Evolutionary conservation across 441 rosid genomes (phyloP), one percentile per base, ranked within the genome.

Genomic region (Sinapis alba): DNA sequence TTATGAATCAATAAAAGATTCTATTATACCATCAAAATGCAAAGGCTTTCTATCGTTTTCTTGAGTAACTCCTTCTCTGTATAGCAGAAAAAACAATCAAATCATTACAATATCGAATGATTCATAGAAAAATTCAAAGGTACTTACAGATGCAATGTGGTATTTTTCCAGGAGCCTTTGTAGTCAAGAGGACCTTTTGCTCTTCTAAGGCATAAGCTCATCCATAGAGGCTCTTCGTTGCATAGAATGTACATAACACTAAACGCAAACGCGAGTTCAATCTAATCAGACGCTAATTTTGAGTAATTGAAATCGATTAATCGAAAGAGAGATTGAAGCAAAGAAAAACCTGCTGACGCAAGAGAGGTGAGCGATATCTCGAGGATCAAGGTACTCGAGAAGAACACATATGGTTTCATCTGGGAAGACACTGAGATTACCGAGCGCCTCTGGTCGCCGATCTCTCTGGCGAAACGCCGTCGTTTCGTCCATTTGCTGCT

Each of bases 311-410:
- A n/a, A n/a, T n/a, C n/a, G n/a, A n/a, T n/a, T n/a, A n/a, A n/a
- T n/a, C n/a, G n/a, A n/a, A n/a, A n/a, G n/a, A n/a, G n/a, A n/a
- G n/a, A n/a, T n/a, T n/a, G n/a, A n/a, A n/a, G n/a, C n/a, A n/a
- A n/a, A n/a, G n/a, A n/a, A n/a, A n/a, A 47, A 94, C 99, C 99
- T 95, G 97, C 99, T 95, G 71, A 89, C 95, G 72, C 99, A 90
- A 71, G 98, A 76, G 76, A 93, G 85, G 58, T 89, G 88, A 76
- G 91, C 92, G 67, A 89, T 80, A 16, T 95, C 98, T 10, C 85
- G 88, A 36, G 95, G 96, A 77, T 83, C 24, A 76, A 95, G 95
- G 66, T 20, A 28, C 34, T 89, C 92, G 68, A 95, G 70, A 72
- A 92, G 83, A 41, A 86, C 53, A 68, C 90, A 88, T 78, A 91